Evolutionary conservation across 2,329 filamentous ascomycete species (phyloP).

Genomic region (Hypoxylon sp.): DNA sequence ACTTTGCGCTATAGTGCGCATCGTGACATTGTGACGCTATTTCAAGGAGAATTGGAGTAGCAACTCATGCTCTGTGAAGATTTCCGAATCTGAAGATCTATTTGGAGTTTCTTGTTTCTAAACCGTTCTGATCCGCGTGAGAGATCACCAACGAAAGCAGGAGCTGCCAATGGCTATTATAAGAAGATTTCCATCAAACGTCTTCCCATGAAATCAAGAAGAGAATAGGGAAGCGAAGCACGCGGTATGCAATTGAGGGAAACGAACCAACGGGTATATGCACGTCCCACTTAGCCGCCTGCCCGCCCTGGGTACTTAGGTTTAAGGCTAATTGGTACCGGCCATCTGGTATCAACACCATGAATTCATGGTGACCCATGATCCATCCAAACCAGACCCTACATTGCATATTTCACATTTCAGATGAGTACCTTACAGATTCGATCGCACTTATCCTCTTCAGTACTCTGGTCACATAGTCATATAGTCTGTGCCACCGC

Average conservation of each 20-base stretch:
- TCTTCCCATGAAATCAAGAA: neutral
- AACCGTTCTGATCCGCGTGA: constrained; percentile 25
- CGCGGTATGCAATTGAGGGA: neutral
- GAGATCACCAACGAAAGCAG: constrained; percentile 14
- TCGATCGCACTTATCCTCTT: constrained; percentile 2
- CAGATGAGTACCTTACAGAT: constrained; percentile 31
- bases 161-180: neutral
- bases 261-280: constrained; percentile 20
- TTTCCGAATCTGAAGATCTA: constrained; percentile 7
- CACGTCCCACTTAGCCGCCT: constrained; percentile 8
- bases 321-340: constrained; percentile 39
- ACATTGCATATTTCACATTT: constrained; percentile 6
- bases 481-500: constrained; percentile 11
- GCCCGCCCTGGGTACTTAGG: neutral
- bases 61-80: constrained; percentile 12
- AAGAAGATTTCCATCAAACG: neutral
- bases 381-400: constrained; percentile 21
- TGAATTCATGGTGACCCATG: neutral
- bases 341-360: constrained; percentile 16
- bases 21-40: constrained; percentile 13
- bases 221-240: constrained; percentile 1
- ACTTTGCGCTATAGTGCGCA: constrained; percentile 19
- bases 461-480: neutral
- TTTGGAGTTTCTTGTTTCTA: constrained; percentile 20
- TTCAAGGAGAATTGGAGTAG: constrained; percentile 6